Percentiles rank a stretch among this genome's conserved stretches.
Evolutionary conservation across 257 asterid genomes (phyloP).

Genomic region (Ophiorrhiza pumila): DNA sequence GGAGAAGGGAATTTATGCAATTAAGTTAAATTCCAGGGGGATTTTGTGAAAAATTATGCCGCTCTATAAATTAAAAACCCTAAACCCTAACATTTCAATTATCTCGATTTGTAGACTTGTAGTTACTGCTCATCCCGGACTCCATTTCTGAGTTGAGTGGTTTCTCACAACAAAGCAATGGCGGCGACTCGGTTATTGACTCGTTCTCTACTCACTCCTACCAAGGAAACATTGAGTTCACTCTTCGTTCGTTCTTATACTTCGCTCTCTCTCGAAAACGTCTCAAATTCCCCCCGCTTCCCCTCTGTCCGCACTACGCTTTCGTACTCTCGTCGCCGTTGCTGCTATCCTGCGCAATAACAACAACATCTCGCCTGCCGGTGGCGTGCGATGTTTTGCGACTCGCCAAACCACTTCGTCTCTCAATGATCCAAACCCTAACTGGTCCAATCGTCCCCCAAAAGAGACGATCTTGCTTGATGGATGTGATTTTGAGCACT

Average conservation of each 20-base stretch:
- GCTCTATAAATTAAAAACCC: slow-evolving; percentile 27
- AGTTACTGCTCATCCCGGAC: too few species aligned
- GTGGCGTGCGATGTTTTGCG: slow-evolving; percentile 51
- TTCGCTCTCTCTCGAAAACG: slow-evolving; percentile 31
- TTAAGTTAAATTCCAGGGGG: not conserved
- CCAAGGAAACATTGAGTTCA: slow-evolving; percentile 31
- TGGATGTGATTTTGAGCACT: slow-evolving; percentile 97
- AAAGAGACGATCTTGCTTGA: slow-evolving; percentile 92
- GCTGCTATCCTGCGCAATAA: slow-evolving; percentile 33
- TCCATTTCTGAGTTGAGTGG: slow-evolving; percentile 36
- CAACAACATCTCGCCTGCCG: slow-evolving; percentile 27
- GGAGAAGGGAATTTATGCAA: too few species aligned
- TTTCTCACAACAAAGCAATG: slow-evolving; percentile 43
- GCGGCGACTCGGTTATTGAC: slow-evolving; percentile 58
- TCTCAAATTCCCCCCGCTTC: slow-evolving; percentile 36
- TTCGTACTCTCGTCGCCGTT: slow-evolving; percentile 58
- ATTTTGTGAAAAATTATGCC: not conserved
- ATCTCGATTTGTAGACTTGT: too few species aligned
- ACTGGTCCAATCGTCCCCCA: slow-evolving; percentile 94
- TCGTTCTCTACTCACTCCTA: slow-evolving; percentile 46
- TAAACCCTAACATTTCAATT: not conserved
- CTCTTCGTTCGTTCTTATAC: slow-evolving; percentile 39
- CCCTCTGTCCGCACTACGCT: slow-evolving; percentile 40
- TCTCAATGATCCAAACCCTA: slow-evolving; percentile 79
- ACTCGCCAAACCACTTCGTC: slow-evolving; percentile 66